Conservation (phyloP, 768 basidiomycete species). For the Antrodiella citrinella region DNA sequence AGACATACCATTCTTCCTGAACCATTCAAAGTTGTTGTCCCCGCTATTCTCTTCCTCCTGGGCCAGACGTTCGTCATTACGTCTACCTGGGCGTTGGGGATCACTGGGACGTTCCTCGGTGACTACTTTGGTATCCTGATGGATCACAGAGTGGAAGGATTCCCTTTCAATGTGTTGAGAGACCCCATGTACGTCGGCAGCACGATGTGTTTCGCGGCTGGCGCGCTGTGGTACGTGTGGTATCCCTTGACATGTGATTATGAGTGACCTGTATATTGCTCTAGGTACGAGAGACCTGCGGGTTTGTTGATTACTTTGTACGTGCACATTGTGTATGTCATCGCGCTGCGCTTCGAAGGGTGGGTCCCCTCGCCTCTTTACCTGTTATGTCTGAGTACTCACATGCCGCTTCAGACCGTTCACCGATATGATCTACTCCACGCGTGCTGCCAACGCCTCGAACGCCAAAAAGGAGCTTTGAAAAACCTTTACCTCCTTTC, state of each 20-base stretch:
- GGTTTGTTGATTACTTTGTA: conserved; percentile 75
- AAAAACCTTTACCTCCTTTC: not conserved
- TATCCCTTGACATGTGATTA: not conserved
- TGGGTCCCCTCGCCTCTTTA: conserved; percentile 31
- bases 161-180: conserved; percentile 89
- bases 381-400: conserved; percentile 2
- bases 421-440: conserved; percentile 76
- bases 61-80: conserved; percentile 85
- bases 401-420: conserved; percentile 43
- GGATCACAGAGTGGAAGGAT: conserved; percentile 87
- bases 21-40: conserved; percentile 53
- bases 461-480: conserved; percentile 23
- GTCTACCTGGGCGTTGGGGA: conserved; percentile 83
- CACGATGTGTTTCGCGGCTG: conserved; percentile 82
- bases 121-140: conserved; percentile 84
- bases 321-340: conserved; percentile 75
- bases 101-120: conserved; percentile 88
- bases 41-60: conserved; percentile 48
- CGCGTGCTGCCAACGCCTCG: conserved; percentile 28
- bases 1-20: conserved; percentile 53
- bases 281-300: conserved; percentile 78
- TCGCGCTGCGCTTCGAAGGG: conserved; percentile 90
- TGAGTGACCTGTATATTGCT: not conserved
- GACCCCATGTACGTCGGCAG: conserved; percentile 98
- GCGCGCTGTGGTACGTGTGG: conserved; percentile 69